phyloP scores from a whole-genome alignment of 2,329 filamentous ascomycete genomes.

The Pseudogymnoascus destructans region DNA sequence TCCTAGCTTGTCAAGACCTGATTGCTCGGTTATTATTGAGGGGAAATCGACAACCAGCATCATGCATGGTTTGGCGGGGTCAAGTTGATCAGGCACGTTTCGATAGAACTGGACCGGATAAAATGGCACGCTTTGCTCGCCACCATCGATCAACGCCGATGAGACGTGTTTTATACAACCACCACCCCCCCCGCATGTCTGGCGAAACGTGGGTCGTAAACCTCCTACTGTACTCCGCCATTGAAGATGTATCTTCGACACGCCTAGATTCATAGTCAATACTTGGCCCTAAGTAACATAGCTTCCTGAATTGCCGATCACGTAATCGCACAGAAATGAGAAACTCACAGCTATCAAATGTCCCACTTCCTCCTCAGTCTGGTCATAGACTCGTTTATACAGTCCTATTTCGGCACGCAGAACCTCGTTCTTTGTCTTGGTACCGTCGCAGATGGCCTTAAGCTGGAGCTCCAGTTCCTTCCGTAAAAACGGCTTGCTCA shows the following conservation, averaged over 20 bases:
- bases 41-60: constrained; percentile 5
- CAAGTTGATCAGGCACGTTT: constrained; percentile 6
- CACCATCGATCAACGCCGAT: constrained; percentile 5
- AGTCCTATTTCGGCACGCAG: constrained; percentile 73
- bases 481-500: constrained; percentile 88
- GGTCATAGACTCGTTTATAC: constrained; percentile 75
- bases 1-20: not conserved
- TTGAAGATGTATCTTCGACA: constrained; percentile 5
- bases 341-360: constrained; percentile 46
- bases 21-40: constrained; percentile 7
- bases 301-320: not conserved
- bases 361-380: constrained; percentile 64
- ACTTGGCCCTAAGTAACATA: not conserved
- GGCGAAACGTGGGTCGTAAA: not conserved
- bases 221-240: not conserved
- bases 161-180: constrained; percentile 1
- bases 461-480: constrained; percentile 98
- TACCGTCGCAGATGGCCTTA: constrained; percentile 90
- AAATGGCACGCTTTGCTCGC: not conserved
- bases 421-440: constrained; percentile 58
- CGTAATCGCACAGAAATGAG: constrained; percentile 5
- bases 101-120: constrained; percentile 4
- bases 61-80: constrained; percentile 8
- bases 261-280: constrained; percentile 5
- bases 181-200: not conserved